A percentile compares a stretch with the other conserved stretches of the same genome.
Evolutionary conservation across 2,329 filamentous ascomycete species (phyloP).

Genomic region (Aspergillus piperis): DNA sequence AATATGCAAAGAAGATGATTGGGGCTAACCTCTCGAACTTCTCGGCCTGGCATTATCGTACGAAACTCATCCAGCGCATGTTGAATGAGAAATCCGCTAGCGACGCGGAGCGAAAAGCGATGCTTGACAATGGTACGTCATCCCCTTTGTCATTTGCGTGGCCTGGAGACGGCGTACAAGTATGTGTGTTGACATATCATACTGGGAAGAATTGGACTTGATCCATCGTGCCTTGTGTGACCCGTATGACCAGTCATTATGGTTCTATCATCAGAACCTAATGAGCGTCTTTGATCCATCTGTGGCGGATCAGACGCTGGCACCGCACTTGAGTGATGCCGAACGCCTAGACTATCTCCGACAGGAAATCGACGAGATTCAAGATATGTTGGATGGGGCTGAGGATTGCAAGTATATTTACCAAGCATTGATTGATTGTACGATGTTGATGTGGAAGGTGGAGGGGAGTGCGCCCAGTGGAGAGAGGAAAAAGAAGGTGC

Average conservation of each 20-base stretch:
- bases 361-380: conserved; percentile 72
- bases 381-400: conserved; percentile 65
- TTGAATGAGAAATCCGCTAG: conserved; percentile 70
- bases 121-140: conserved; percentile 68
- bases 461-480: conserved; percentile 51
- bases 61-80: conserved; percentile 76
- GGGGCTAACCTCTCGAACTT: conserved; percentile 86
- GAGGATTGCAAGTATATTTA: conserved; percentile 85
- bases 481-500: conserved; percentile 47
- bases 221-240: conserved; percentile 81
- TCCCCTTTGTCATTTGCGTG: neutral
- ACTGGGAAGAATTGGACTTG: conserved; percentile 65
- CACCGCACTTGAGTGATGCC: conserved; percentile 60
- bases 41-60: conserved; percentile 92
- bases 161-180: neutral
- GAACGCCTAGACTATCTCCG: conserved; percentile 68
- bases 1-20: conserved; percentile 90
- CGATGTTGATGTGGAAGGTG: conserved; percentile 57
- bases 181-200: conserved; percentile 7
- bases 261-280: conserved; percentile 94
- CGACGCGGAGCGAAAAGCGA: conserved; percentile 61
- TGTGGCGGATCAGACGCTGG: conserved; percentile 59
- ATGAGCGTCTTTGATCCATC: conserved; percentile 66
- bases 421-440: conserved; percentile 78
- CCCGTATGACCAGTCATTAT: conserved; percentile 91